Percentiles rank a stretch among this genome's conserved stretches.
Evolutionary conservation across 768 basidiomycete genomes (phyloP).

Genomic region (Phaffia australis): DNA sequence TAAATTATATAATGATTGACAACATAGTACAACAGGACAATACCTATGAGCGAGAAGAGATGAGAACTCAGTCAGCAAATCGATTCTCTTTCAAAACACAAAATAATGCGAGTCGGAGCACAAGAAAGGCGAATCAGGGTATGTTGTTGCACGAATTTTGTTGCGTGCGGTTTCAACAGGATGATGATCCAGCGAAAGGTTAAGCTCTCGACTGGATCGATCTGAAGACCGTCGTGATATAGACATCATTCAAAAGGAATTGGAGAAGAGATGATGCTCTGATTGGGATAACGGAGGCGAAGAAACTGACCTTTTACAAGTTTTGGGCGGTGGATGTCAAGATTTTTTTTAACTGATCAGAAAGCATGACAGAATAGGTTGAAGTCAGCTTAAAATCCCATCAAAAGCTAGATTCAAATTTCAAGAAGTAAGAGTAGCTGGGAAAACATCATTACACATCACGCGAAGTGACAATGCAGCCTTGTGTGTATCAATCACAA

Average conservation of each 20-base stretch:
- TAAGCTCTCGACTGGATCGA: slow-evolving; percentile 10
- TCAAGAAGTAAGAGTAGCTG: not conserved
- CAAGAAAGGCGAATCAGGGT: slow-evolving; percentile 6
- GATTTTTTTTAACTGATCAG: not conserved
- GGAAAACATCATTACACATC: slow-evolving; percentile 15
- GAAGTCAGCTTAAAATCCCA: not conserved
- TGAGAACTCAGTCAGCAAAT: too few species aligned
- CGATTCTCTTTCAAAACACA: too few species aligned
- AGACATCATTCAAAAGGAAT: slow-evolving; percentile 14
- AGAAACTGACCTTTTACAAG: not conserved
- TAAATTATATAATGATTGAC: too few species aligned
- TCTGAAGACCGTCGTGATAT: slow-evolving; percentile 25
- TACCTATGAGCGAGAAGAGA: too few species aligned
- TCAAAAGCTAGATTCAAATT: not conserved
- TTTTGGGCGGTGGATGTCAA: not conserved
- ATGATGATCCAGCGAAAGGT: slow-evolving; percentile 8
- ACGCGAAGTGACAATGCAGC: slow-evolving; percentile 23
- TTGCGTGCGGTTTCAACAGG: slow-evolving; percentile 24
- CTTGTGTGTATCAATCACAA: slow-evolving; percentile 20
- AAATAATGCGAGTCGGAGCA: not conserved
- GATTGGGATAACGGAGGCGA: not conserved
- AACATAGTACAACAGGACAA: too few species aligned
- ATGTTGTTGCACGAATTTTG: slow-evolving; percentile 22
- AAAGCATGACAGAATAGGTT: not conserved
- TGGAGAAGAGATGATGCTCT: not conserved